Conservation (phyloP, 345 rosid species). For the Erodium maritimum region DNA sequence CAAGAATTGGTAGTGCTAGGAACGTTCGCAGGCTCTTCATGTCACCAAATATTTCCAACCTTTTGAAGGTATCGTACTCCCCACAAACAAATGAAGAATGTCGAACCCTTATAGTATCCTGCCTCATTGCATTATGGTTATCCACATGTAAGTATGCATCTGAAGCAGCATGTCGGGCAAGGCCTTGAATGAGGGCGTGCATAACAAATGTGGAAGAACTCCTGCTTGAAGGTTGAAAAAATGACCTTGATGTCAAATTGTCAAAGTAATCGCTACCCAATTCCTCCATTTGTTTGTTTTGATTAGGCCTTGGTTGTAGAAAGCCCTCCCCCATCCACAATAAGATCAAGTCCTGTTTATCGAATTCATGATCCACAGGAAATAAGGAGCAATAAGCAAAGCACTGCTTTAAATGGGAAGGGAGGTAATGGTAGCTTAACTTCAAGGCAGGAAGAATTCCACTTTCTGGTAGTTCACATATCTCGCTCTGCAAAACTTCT, state of each 20-base stretch:
- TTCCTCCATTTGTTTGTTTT: background rate
- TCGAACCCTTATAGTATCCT: too few relatives aligned
- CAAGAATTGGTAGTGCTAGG: too few relatives aligned
- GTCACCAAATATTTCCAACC: constrained; percentile 2
- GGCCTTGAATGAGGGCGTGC: constrained; percentile 21
- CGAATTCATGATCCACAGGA: constrained; percentile 10
- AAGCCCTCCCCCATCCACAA: constrained; percentile 19
- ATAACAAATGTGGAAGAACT: constrained; percentile 7
- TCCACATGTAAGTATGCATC: constrained; percentile 1
- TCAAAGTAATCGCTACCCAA: constrained; percentile 15
- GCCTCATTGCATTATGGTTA: too few relatives aligned
- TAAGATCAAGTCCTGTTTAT: constrained; percentile 9
- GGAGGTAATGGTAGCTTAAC: constrained; percentile 14
- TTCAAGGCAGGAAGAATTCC: constrained; percentile 3
- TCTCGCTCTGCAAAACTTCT: constrained; percentile 3
- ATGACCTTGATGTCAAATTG: constrained; percentile 14
- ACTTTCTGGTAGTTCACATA: constrained; percentile 5
- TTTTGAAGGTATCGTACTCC: constrained; percentile 1
- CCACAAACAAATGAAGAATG: constrained; percentile 5
- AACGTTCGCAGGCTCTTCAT: constrained; percentile 7
- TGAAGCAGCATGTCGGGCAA: constrained; percentile 13
- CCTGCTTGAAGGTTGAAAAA: constrained; percentile 15
- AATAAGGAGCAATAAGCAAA: constrained; percentile 15
- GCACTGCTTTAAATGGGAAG: constrained; percentile 13
- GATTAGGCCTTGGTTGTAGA: too few relatives aligned